Evolutionary conservation across 169 alveolate species (phyloP).

Genomic region (Plasmodium reichenowi): DNA sequence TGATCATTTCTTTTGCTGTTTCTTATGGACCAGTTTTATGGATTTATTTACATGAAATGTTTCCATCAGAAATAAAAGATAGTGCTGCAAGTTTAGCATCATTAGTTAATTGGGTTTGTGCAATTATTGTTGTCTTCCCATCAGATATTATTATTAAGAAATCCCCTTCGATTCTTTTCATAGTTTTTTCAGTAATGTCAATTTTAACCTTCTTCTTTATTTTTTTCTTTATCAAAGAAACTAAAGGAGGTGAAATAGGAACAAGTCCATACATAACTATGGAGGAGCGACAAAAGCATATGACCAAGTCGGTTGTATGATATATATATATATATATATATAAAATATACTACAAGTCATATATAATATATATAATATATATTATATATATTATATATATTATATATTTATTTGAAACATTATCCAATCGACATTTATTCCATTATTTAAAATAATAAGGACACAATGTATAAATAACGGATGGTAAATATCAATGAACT

Average conservation of each 20-base stretch:
- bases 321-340: no score
- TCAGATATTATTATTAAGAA: conserved; percentile 83
- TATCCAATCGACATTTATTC: no score
- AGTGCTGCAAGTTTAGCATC: conserved; percentile 87
- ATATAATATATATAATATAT: no score
- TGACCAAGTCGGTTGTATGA: conserved; percentile 17
- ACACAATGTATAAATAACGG: no score
- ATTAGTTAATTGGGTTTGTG: conserved; percentile 86
- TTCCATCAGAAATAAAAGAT: conserved; percentile 89
- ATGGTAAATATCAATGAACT: no score
- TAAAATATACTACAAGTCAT: no score
- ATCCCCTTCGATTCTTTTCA: conserved; percentile 79
- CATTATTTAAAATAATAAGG: no score
- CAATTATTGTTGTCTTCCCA: conserved; percentile 84
- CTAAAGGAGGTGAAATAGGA: conserved; percentile 88
- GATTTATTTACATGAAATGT: conserved; percentile 89
- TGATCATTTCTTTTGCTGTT: conserved; percentile 87
- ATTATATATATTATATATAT: no score
- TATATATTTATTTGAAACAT: no score
- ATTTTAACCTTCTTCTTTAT: conserved; percentile 80
- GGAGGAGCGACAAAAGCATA: conserved; percentile 46
- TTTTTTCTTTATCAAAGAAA: conserved; percentile 85
- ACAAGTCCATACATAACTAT: conserved; percentile 65
- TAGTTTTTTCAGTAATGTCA: conserved; percentile 81
- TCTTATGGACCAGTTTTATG: conserved; percentile 91